Evolutionary conservation across 1,284 basidiomycete genomes (phyloP), one percentile per base, ranked within the genome.

Genomic region (Cryptococcus neoformans): DNA sequence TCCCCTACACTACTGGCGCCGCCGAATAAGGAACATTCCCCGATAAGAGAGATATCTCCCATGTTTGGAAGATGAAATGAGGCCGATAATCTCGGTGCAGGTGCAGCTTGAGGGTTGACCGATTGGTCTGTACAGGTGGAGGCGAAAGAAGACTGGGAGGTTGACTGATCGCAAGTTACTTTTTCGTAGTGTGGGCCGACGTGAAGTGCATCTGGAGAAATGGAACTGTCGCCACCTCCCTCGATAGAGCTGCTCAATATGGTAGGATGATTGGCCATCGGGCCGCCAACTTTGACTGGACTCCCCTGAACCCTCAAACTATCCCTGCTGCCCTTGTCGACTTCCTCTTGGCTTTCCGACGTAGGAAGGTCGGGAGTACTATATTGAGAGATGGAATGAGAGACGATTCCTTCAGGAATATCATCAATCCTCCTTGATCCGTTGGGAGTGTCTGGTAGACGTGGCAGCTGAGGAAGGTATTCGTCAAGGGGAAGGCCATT

Each of bases 401-500:
- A 36, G 6, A 49, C 53, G n/a, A 49, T 53, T 8, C 53, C 50
- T 14, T 54, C 57, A 8, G 41, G 44, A 12, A 44, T 54, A 35
- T 55, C 51, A 28, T 59, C 50, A 8, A 55, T 52, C n/a, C 40
- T 47, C 10, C 38, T 53, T 34, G 49, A 38, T 40, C 54, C 37
- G n/a, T 51, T 42, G 8, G 64, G 64, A 7, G 64, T 64, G 16
- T 64, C 58, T 4, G 64, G 64, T 7, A 68, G 56, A 44, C 62
- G 61, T 4, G 64, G 66, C 14, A 68, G 61, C 37, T 54, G 51
- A 21, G 44, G 45, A 9, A 68, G 48, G 12, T 61, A 51, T 35
- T 60, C 53, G 51, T 63, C 60, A 16, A 56, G 51, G 1, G 60
- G 61, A 3, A 65, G 44, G 40, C 44, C 54, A 6, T 56, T 50